Percentiles rank a stretch among this genome's conserved stretches.
Conservation (phyloP, 2,329 filamentous ascomycete genomes). For the Taxawa tesnikishii region DNA sequence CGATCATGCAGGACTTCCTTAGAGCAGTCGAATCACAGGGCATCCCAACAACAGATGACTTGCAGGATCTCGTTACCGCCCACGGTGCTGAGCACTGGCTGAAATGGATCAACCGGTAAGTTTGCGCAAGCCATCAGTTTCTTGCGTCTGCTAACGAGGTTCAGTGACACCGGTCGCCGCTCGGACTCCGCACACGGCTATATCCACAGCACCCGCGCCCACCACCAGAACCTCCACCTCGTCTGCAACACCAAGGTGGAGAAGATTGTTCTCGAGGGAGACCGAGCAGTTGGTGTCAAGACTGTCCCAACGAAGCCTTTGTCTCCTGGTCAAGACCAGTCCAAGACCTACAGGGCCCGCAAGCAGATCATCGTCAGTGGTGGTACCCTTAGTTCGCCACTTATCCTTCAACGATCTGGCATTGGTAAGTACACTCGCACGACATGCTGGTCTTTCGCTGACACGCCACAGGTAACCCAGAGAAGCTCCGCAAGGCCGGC, state of each 20-base stretch:
- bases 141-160: neutral
- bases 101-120: conserved; percentile 65
- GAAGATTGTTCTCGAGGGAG: conserved; percentile 62
- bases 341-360: conserved; percentile 52
- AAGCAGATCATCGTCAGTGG: conserved; percentile 65
- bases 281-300: conserved; percentile 57
- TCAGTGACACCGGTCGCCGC: conserved; percentile 49
- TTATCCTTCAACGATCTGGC: conserved; percentile 65
- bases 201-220: conserved; percentile 60
- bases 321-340: conserved; percentile 37
- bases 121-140: neutral
- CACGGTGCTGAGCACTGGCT: conserved; percentile 70
- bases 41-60: conserved; percentile 63
- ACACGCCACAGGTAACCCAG: conserved; percentile 40
- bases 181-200: conserved; percentile 70
- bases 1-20: conserved; percentile 71
- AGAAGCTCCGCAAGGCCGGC: conserved; percentile 56
- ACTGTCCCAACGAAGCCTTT: conserved; percentile 61
- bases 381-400: conserved; percentile 60
- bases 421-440: conserved; percentile 31
- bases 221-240: conserved; percentile 59
- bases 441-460: neutral
- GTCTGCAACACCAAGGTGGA: conserved; percentile 67
- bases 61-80: conserved; percentile 38
- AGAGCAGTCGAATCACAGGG: conserved; percentile 60